Base-by-base conservation (phyloP, 1,139 yeast genomes). In the Pichia sp. region DNA sequence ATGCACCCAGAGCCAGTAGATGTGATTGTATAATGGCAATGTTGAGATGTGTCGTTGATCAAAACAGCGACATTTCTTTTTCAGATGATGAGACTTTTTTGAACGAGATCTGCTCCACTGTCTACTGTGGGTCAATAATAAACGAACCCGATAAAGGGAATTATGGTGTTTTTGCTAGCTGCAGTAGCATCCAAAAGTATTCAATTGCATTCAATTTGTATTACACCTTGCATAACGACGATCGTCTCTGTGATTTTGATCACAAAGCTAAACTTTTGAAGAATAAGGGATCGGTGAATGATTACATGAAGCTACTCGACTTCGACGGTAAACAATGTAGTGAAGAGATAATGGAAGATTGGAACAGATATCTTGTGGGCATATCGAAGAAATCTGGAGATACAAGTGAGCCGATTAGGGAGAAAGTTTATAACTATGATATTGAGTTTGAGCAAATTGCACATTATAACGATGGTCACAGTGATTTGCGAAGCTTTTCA, bases 161-260 rank as follows among this genome's bases (percentile, higher is more conserved):
- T 2, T 84, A 82, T 62, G 90, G 90, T 0, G 64, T 66, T 80
- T 70, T 62, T 75, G 87, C 1, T 13, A 80, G 74, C 54, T 85
- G 90, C 61, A 63, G 76, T 16, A 60, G 74, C 4, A 66, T 67
- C 13, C 85, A 82, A 59, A 76, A 76, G 58, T 68, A 80, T 1
- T 78, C 86, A 0, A 75, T 74, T 58, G 78, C 78, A 22, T 66
- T 82, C 58, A 80, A 82, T 62, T 75, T 48, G 59, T 68, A 75
- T 47, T 82, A 73, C 60, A 57, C 66, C 25, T 62, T 60, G 8
- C 62, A 69, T 46, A 70, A 69, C 6, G 61, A 64, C n/a, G 62
- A 66, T 9, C 60, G 61, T 9, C 53, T 51, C 30, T 77, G 82
- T 59, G 67, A 72, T 53, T 74, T 73, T 55, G 66, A 67, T 42